phyloP scores from a whole-genome alignment of 225 moss, liverwort and hornwort genomes.

The Marchantia polymorpha region DNA sequence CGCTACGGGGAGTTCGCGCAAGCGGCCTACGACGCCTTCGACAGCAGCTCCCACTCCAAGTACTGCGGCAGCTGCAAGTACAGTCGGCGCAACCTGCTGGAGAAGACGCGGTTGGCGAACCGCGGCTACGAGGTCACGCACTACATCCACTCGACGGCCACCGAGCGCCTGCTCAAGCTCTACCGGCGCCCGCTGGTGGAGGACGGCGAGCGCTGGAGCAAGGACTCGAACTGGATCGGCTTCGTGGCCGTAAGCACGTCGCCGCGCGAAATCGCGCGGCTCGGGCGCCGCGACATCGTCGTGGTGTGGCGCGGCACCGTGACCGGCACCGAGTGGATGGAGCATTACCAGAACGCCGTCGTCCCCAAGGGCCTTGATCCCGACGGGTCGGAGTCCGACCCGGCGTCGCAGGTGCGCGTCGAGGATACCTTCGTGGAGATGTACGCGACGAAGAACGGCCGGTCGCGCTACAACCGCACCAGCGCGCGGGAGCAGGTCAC shows the following conservation, averaged over 20 bases:
- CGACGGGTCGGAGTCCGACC: not conserved
- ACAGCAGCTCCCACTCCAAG: slow-evolving; percentile 45
- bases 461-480: not conserved
- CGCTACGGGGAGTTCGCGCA: slow-evolving; percentile 75
- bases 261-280: not conserved
- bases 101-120: slow-evolving; percentile 51
- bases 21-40: slow-evolving; percentile 68
- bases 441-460: not conserved
- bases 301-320: not conserved
- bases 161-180: too few species aligned
- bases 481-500: not conserved
- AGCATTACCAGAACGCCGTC: too few species aligned
- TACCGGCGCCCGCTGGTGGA: too few species aligned
- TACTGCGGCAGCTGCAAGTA: slow-evolving; percentile 65
- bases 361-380: not conserved
- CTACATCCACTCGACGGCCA: slow-evolving; percentile 61
- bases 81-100: slow-evolving; percentile 41
- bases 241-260: not conserved
- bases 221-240: slow-evolving; percentile 2
- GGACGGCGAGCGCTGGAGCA: too few species aligned
- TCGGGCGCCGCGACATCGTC: not conserved
- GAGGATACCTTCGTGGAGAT: not conserved
- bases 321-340: not conserved
- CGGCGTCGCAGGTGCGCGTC: not conserved
- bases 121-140: slow-evolving; percentile 66